A percentile compares a stretch with the other conserved stretches of the same genome.
Conservation (phyloP, 352 stramenopile species). For the Globisporangium spiculum region DNA sequence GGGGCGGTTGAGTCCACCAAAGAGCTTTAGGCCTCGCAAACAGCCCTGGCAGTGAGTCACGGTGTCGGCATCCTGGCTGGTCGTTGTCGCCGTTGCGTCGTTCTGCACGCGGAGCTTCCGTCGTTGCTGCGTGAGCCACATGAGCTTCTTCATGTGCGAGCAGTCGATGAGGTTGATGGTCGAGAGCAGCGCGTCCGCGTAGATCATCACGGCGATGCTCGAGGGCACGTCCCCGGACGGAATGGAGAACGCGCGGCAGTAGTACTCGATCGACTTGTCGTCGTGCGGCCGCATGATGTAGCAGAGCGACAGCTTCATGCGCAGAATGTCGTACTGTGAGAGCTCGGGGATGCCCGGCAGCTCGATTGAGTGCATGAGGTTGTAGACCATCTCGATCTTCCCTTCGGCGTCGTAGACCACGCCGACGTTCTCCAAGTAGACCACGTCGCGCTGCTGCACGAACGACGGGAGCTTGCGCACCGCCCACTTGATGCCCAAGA, state of each 20-base stretch:
- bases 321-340: conserved; percentile 32
- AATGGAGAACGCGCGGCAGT: conserved; percentile 43
- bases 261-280: conserved; percentile 35
- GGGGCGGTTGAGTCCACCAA: not conserved
- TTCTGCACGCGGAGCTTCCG: not conserved
- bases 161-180: conserved; percentile 46
- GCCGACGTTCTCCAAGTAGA: conserved; percentile 32
- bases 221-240: conserved; percentile 36
- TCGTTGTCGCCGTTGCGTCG: no score
- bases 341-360: conserved; percentile 34
- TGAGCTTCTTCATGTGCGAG: conserved; percentile 65
- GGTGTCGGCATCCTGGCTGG: not conserved
- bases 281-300: conserved; percentile 32
- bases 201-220: conserved; percentile 31
- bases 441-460: conserved; percentile 29
- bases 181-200: conserved; percentile 35
- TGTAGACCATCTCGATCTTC: conserved; percentile 18
- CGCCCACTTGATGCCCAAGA: conserved; percentile 41
- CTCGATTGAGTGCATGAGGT: conserved; percentile 36
- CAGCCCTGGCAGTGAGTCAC: not conserved
- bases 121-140: conserved; percentile 42
- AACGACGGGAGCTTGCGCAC: conserved; percentile 28
- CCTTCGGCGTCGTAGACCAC: not conserved
- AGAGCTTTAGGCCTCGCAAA: not conserved
- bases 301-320: conserved; percentile 34